Base-by-base conservation (phyloP, 140 eudicot genomes). In the Anethum foeniculum region DNA sequence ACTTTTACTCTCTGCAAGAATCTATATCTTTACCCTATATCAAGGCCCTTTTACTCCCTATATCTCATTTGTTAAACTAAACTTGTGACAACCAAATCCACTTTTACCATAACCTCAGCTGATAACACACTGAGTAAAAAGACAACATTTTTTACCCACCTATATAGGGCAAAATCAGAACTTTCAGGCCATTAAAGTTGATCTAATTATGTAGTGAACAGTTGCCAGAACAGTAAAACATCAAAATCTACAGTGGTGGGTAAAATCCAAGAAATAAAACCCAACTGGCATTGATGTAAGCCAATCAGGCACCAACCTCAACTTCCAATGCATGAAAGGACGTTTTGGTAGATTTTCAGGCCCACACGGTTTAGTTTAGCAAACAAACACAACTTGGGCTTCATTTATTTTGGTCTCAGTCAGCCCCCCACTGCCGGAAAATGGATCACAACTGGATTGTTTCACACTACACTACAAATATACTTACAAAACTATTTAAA, bases 261-360 rank as follows among this genome's bases (percentile, higher is more conserved):
- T 68, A 68, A 12, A 67, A 67, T 27, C 73, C 41, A 38, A 30
- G 6, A 28, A 69, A 69, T 3, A 34, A 28, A 34, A 71, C 25
- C 49, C 47, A 34, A 71, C 47, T 71, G 76, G 76, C 76, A 71
- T 36, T 71, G 76, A 71, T 71, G 76, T 38, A 71, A 71, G 77
- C 48, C 48, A 72, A 36, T 72, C 48, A 34, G 36, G 2, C 77
- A 72, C 47, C 77, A 73, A 73, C 13, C 77, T 39, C 77, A 43
- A 19, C 52, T 49, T 34, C 79, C 39, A 46, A 27, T 46, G 41
- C 8, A 23, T 25, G 79, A 75, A 75, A 75, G 23, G 62, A 75
- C 62, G 36, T 47, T 62, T 75, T 75, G 62, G 60, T 47, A 75
- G 79, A 75, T 75, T 75, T 46, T 47, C 5, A 68, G 43, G 79